phyloP scores from a whole-genome alignment of 1,284 basidiomycete species.

The Mixia osmundae region DNA sequence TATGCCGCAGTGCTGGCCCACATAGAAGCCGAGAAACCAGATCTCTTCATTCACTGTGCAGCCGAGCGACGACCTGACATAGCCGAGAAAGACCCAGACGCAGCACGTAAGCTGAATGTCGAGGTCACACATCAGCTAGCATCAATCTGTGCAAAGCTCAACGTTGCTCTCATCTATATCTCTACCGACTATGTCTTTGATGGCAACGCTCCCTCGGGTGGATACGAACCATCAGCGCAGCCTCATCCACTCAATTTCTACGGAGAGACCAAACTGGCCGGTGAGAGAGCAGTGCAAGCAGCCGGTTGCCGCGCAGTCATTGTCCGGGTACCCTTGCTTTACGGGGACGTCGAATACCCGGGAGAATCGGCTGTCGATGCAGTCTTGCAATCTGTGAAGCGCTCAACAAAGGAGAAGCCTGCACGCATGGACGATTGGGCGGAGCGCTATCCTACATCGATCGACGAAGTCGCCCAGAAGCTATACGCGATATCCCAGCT shows the following conservation, averaged over 20 bases:
- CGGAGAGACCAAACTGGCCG: slow-evolving; percentile 47
- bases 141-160: slow-evolving; percentile 31
- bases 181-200: slow-evolving; percentile 48
- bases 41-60: slow-evolving; percentile 60
- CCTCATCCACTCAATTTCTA: slow-evolving; percentile 55
- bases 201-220: slow-evolving; percentile 35
- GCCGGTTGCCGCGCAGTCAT: slow-evolving; percentile 30
- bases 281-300: slow-evolving; percentile 39
- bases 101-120: slow-evolving; percentile 35
- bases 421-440: slow-evolving; percentile 75
- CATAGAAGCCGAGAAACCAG: slow-evolving; percentile 34
- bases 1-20: slow-evolving; percentile 28
- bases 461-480: slow-evolving; percentile 20
- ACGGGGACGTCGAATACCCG: slow-evolving; percentile 14
- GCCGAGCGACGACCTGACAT: slow-evolving; percentile 62
- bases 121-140: slow-evolving; percentile 39
- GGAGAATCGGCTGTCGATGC: slow-evolving; percentile 38
- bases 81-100: slow-evolving; percentile 33
- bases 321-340: slow-evolving; percentile 60
- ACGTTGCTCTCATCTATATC: slow-evolving; percentile 44
- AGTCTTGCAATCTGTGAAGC: not conserved
- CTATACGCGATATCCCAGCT: slow-evolving; percentile 35
- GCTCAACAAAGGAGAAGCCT: slow-evolving; percentile 22
- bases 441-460: slow-evolving; percentile 54
- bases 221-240: slow-evolving; percentile 37